These are phyloP conservation scores for Ogataea henricii DNA, from an alignment of 805 yeast genomes.

Conservation along the genomic window DNA sequence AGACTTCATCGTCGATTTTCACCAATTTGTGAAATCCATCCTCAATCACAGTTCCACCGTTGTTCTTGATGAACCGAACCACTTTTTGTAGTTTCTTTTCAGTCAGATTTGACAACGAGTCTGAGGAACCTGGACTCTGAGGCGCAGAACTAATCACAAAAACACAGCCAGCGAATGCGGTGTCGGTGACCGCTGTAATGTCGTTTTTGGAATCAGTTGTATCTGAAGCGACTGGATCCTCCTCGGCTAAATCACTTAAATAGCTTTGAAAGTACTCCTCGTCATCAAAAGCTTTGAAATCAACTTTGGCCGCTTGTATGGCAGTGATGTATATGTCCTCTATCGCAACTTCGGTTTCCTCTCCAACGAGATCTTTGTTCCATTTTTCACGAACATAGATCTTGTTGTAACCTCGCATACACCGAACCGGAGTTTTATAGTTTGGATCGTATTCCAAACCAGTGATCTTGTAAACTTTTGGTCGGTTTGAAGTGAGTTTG, in stretches of 20 bases:
- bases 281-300: conserved; percentile 19
- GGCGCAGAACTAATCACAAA: conserved; percentile 39
- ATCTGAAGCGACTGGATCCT: conserved; percentile 4
- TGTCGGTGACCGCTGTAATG: not conserved
- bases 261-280: conserved; percentile 14
- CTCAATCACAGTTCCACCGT: conserved; percentile 47
- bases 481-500: conserved; percentile 32
- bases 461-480: conserved; percentile 42
- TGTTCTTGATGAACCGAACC: conserved; percentile 35
- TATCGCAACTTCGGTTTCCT: conserved; percentile 25
- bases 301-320: conserved; percentile 36
- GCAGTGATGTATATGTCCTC: conserved; percentile 36
- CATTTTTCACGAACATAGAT: conserved; percentile 40
- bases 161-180: conserved; percentile 36
- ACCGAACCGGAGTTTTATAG: conserved; percentile 38
- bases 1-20: not conserved
- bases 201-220: not conserved
- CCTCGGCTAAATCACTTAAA: conserved; percentile 8
- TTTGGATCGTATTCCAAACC: conserved; percentile 41
- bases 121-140: conserved; percentile 2
- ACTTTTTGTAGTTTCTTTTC: conserved; percentile 34
- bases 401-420: conserved; percentile 63
- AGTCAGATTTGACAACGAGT: conserved; percentile 18
- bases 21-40: conserved; percentile 17
- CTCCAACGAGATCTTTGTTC: conserved; percentile 23